These are phyloP conservation scores for Lizonia empirigonia DNA, from an alignment of 2,329 filamentous ascomycete genomes.

Conservation along the genomic window DNA sequence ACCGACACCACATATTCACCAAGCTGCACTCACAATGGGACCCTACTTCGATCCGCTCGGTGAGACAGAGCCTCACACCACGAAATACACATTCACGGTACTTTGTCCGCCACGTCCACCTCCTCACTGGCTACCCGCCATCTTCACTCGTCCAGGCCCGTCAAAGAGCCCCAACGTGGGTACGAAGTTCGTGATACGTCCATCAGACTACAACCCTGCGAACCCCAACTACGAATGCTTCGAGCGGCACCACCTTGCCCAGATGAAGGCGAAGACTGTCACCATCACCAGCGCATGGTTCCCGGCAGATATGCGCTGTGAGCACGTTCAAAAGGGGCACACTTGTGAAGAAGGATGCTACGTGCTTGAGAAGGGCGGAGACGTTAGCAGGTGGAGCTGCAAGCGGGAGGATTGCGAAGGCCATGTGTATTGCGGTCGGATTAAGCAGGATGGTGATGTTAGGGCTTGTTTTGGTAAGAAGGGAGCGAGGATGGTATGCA, in stretches of 20 bases:
- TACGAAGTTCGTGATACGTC: slow-evolving; percentile 12
- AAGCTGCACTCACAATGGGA: neutral
- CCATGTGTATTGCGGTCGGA: slow-evolving; percentile 29
- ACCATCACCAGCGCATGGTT: slow-evolving; percentile 23
- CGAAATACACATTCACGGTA: slow-evolving; percentile 31
- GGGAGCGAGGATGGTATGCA: slow-evolving; percentile 33
- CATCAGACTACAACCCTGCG: slow-evolving; percentile 11
- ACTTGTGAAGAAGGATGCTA: slow-evolving; percentile 33
- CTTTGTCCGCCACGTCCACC: slow-evolving; percentile 26
- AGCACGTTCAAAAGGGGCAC: slow-evolving; percentile 20
- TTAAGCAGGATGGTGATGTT: slow-evolving; percentile 19
- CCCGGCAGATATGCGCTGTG: slow-evolving; percentile 27
- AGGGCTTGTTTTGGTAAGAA: slow-evolving; percentile 38
- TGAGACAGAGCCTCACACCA: slow-evolving; percentile 27
- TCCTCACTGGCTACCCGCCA: slow-evolving; percentile 22
- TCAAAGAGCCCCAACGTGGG: slow-evolving; percentile 4
- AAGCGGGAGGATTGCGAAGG: slow-evolving; percentile 32
- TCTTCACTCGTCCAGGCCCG: slow-evolving; percentile 20
- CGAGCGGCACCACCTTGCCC: slow-evolving; percentile 18
- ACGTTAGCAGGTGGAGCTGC: slow-evolving; percentile 22
- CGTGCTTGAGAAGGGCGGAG: slow-evolving; percentile 35
- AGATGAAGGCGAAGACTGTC: slow-evolving; percentile 22
- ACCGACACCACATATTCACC: neutral
- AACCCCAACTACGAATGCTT: slow-evolving; percentile 24
- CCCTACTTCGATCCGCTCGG: slow-evolving; percentile 28